Evolutionary conservation across 2,329 filamentous ascomycete genomes (phyloP), one percentile per base, ranked within the genome.

Genomic region (Epichloe gansuensis): DNA sequence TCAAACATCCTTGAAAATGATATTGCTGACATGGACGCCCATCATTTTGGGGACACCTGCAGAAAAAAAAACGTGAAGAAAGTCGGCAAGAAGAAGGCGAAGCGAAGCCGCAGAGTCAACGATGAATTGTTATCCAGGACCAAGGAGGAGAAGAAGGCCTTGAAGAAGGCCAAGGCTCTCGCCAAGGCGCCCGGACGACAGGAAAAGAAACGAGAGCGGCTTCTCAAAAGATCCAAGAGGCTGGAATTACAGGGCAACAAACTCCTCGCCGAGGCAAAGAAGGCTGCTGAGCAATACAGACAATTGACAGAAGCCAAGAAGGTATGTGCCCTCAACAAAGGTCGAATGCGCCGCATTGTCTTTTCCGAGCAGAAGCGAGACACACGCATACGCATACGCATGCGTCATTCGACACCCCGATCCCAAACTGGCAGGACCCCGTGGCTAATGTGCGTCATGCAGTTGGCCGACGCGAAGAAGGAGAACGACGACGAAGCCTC

Each of bases 261-360:
- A 62, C 55, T 77, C 37, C 58, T 72, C 58, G 61, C 59, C 1
- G 66, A 75, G 53, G 68, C 74, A 0, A 66, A 70, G 55, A 67
- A 65, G 53, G 58, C 60, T 25, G 59, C 60, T 31, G 58, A 58
- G 9, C 56, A 64, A 43, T 65, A 67, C 39, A 59, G 64, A 50
- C 54, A 54, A 23, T 52, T 63, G 50, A 58, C 55, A 8, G 48
- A 55, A 37, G 48, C 48, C 4, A 52, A 58, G 15, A 46, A 62
- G 55, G 56, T 59, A 52, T 2, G 50, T 44, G 43, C 31, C 15
- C 12, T 34, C 11, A 13, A 37, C 21, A 6, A 34, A 48, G 15
- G 21, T 37, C 21, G 11, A 21, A 13, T 31, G 28, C 42, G 42
- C 9, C n/a, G 42, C 3, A 12, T 44, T 0, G 5, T 43, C 17